A percentile compares a stretch with the other conserved stretches of the same genome.
phyloP scores from a whole-genome alignment of 352 stramenopile species.

The Pythium diclinum region DNA sequence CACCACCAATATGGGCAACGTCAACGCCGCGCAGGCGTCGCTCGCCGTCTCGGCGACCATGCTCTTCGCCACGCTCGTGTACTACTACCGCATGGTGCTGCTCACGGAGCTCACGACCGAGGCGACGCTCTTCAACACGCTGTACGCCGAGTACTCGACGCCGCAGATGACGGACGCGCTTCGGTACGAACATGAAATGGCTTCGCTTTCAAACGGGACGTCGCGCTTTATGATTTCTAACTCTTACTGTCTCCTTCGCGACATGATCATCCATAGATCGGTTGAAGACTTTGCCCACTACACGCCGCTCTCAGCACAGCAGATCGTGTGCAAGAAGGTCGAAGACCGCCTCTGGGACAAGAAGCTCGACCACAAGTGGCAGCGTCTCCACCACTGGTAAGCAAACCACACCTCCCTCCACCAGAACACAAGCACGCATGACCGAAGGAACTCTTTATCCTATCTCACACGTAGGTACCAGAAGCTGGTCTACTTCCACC shows the following conservation, averaged over 20 bases:
- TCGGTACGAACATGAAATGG: slow-evolving; percentile 35
- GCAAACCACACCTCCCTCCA: background rate
- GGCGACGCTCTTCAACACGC: slow-evolving; percentile 69
- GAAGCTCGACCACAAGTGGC: slow-evolving; percentile 58
- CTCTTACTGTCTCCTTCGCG: background rate
- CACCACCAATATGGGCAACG: slow-evolving; percentile 15
- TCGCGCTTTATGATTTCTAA: background rate
- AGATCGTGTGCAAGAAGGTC: slow-evolving; percentile 45
- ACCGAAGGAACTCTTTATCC: background rate
- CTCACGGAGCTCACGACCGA: slow-evolving; percentile 71
- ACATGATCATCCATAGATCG: slow-evolving; percentile 27
- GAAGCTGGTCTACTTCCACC: slow-evolving; percentile 72
- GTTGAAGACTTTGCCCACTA: slow-evolving; percentile 56
- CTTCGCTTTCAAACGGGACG: background rate
- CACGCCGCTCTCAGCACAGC: slow-evolving; percentile 31
- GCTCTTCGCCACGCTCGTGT: slow-evolving; percentile 57
- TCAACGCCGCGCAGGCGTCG: slow-evolving; percentile 31
- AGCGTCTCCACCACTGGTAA: slow-evolving; percentile 62
- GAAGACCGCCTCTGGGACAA: slow-evolving; percentile 46
- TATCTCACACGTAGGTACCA: slow-evolving; percentile 46
- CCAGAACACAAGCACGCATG: background rate
- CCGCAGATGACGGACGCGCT: slow-evolving; percentile 56
- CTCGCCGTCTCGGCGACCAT: slow-evolving; percentile 52
- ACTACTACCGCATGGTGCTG: slow-evolving; percentile 75
- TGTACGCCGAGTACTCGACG: slow-evolving; percentile 67